phyloP scores from a whole-genome alignment of 768 basidiomycete genomes.

The Agaricus blazei region DNA sequence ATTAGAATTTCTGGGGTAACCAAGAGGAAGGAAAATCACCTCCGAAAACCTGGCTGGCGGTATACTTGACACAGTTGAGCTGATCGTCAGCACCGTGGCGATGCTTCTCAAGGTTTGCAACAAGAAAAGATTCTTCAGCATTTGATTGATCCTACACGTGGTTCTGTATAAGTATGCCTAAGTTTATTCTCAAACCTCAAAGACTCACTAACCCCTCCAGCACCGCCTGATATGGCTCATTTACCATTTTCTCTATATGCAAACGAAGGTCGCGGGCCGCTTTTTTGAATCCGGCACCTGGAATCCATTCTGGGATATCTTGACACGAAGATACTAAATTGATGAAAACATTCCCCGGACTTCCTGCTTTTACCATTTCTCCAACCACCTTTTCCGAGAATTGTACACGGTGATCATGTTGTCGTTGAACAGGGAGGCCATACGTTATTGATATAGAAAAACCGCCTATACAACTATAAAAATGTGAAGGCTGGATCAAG shows the following conservation, averaged over 20 bases:
- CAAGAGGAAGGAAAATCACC: background rate
- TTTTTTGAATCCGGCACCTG: constrained; percentile 9
- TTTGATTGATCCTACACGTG: background rate
- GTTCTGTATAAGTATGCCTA: background rate
- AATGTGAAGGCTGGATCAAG: background rate
- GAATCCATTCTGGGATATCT: constrained; percentile 9
- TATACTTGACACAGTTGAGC: background rate
- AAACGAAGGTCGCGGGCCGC: background rate
- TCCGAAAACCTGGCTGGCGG: background rate
- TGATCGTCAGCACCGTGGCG: background rate
- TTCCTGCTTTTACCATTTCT: background rate
- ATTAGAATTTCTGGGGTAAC: too few relatives aligned
- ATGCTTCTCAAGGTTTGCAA: background rate
- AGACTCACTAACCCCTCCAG: background rate
- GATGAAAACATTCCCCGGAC: constrained; percentile 3
- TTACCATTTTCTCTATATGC: background rate
- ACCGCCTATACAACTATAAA: background rate
- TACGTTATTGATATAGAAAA: constrained; percentile 6
- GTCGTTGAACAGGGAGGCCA: constrained; percentile 2
- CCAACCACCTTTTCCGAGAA: background rate
- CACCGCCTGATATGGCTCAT: background rate
- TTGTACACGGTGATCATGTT: background rate
- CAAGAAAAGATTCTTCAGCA: background rate
- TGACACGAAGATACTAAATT: constrained; percentile 1
- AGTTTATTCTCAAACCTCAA: background rate